Evolutionary conservation across 2,329 filamentous ascomycete genomes (phyloP), one percentile per base, ranked within the genome.

Genomic region (Fusarium sp.): DNA sequence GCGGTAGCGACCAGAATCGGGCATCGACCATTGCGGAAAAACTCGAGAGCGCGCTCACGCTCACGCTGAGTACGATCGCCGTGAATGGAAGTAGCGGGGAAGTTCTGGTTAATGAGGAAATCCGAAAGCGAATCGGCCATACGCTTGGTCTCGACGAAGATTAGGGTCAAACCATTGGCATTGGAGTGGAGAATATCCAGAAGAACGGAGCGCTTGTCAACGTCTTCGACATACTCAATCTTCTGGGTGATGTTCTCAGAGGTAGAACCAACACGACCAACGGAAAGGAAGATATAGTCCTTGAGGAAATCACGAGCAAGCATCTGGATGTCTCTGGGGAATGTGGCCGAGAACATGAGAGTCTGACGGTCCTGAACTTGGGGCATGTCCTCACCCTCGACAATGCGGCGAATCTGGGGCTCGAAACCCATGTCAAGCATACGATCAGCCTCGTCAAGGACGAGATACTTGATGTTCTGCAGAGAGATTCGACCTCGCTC

Each of bases 361-460:
- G 96, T 99, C 85, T 99, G 96, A 80, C 96, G 95, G 77, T 88
- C 86, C 74, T 90, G 85, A 67, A 95, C 93, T 57, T 84, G 83
- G 63, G 96, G 96, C 96, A 99, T 99, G 78, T 99, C 96, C 85
- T 98, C 96, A 67, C 94, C 94, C 85, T 98, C 95, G 48, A 99
- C 96, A 79, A 99, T 98, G 78, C 95, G 93, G 79, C 96, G 95
- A 81, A 99, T 99, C 86, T 99, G 96, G 79, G 96, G 96, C 88
- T 99, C 96, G 88, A 99, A 99, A 96, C 96, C 96, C 96, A 99
- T 99, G 89, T 99, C 96, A 88, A 99, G 89, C 96, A 99, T 99
- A 83, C 96, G 96, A 87, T 99, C 96, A 83, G 96, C 96, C 90
- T 99, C 96, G 78, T 99, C 96, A 60, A 99, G 93, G 77, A 99